phyloP scores from a whole-genome alignment of 352 stramenopile genomes.

The Pythium folliculosum region DNA sequence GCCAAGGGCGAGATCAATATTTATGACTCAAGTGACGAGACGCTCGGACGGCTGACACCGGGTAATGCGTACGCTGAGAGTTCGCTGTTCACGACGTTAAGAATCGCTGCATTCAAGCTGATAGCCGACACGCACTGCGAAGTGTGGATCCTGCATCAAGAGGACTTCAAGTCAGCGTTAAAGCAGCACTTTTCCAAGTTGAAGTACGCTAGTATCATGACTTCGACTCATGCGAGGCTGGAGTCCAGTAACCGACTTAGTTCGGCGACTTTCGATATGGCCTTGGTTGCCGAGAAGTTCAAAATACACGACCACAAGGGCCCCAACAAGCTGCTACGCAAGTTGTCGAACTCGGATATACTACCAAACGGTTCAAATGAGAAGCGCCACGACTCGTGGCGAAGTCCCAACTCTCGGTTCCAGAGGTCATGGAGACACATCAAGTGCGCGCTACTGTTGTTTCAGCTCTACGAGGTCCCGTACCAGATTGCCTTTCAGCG shows the following conservation, averaged over 20 bases:
- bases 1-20: conserved; percentile 30
- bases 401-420: conserved; percentile 27
- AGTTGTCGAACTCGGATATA: conserved; percentile 14
- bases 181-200: conserved; percentile 60
- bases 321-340: conserved; percentile 23
- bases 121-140: conserved; percentile 32
- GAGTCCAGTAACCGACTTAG: conserved; percentile 1
- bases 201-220: conserved; percentile 47
- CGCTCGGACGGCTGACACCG: conserved; percentile 18
- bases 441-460: conserved; percentile 18
- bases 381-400: conserved; percentile 17
- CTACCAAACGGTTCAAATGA: not conserved
- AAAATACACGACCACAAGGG: conserved; percentile 7
- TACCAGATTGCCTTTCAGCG: conserved; percentile 38
- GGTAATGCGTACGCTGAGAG: conserved; percentile 28
- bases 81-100: conserved; percentile 16
- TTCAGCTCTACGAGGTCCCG: conserved; percentile 30
- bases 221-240: conserved; percentile 5
- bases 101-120: conserved; percentile 6
- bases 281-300: conserved; percentile 4
- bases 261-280: conserved; percentile 6
- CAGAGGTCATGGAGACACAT: conserved; percentile 19
- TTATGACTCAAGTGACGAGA: conserved; percentile 3
- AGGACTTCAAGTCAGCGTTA: conserved; percentile 32
- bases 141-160: conserved; percentile 27